These are phyloP conservation scores for Hypsizygus ulmarius DNA, from an alignment of 1,284 basidiomycete genomes.

Conservation along the genomic window DNA sequence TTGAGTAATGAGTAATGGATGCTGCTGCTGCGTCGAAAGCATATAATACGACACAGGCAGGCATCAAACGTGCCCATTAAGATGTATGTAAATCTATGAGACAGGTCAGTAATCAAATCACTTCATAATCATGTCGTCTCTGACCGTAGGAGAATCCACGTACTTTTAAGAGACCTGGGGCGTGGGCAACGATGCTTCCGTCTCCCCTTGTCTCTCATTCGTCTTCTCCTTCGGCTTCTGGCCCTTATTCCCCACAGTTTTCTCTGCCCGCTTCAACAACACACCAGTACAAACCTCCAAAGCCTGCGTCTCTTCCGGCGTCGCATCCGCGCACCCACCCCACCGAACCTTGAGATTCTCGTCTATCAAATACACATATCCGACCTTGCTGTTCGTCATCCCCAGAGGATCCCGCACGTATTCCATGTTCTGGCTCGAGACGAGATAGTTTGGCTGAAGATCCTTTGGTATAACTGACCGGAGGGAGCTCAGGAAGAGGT, in stretches of 20 bases:
- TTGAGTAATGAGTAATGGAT: too few species aligned
- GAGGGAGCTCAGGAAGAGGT: constrained; percentile 76
- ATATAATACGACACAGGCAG: too few species aligned
- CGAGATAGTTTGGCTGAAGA: constrained; percentile 76
- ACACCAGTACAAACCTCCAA: constrained; percentile 76
- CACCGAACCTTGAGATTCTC: constrained; percentile 84
- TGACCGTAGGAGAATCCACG: too few species aligned
- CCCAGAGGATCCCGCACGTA: constrained; percentile 80
- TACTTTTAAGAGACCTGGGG: too few species aligned
- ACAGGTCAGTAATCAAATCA: too few species aligned
- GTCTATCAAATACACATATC: constrained; percentile 92
- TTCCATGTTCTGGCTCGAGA: constrained; percentile 80
- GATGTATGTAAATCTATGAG: too few species aligned
- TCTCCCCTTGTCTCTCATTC: background rate
- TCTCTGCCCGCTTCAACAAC: constrained; percentile 57
- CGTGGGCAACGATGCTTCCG: background rate
- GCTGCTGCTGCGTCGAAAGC: too few species aligned
- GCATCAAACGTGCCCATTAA: too few species aligned
- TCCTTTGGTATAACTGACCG: constrained; percentile 62
- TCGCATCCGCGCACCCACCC: constrained; percentile 89
- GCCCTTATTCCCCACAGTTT: constrained; percentile 8
- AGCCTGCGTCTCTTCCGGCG: constrained; percentile 67
- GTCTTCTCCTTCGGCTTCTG: background rate
- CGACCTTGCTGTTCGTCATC: constrained; percentile 88
- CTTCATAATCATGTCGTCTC: too few species aligned